Evolutionary conservation across 306 rosid species (phyloP).

Genomic region (Abrus pulchellus): DNA sequence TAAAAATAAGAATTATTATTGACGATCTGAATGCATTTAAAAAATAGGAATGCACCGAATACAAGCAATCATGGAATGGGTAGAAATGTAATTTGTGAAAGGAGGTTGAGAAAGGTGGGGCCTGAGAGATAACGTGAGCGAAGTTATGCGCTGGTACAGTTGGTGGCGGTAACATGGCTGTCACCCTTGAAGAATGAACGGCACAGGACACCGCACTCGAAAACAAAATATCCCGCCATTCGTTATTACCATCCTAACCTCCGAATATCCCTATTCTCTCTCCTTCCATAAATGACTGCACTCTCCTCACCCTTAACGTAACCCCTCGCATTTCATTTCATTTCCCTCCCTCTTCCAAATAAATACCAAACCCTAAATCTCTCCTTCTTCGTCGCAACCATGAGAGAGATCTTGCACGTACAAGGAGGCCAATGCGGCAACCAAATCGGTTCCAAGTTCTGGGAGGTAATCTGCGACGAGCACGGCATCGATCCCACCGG

Average conservation of each 20-base stretch:
- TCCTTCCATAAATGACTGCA: constrained; percentile 30
- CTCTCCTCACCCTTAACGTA: constrained; percentile 3
- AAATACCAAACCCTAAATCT: constrained; percentile 40
- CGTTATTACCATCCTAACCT: constrained; percentile 72
- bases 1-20: too few species aligned
- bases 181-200: constrained; percentile 47
- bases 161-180: constrained; percentile 55
- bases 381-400: constrained; percentile 19
- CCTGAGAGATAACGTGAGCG: constrained; percentile 48
- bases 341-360: background rate
- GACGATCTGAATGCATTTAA: too few species aligned
- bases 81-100: constrained; percentile 23
- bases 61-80: constrained; percentile 33
- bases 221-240: constrained; percentile 70
- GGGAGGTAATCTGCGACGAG: constrained; percentile 95
- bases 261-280: constrained; percentile 40
- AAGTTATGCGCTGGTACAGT: constrained; percentile 48
- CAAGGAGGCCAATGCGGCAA: constrained; percentile 98
- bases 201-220: constrained; percentile 46
- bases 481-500: constrained; percentile 91
- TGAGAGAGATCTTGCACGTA: constrained; percentile 92
- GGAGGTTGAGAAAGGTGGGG: constrained; percentile 45
- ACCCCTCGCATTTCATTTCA: background rate
- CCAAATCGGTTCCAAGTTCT: constrained; percentile 96
- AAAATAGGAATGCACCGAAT: constrained; percentile 24